phyloP scores from a whole-genome alignment of 2,329 filamentous ascomycete species.

The Aspergillus novoparasiticus region DNA sequence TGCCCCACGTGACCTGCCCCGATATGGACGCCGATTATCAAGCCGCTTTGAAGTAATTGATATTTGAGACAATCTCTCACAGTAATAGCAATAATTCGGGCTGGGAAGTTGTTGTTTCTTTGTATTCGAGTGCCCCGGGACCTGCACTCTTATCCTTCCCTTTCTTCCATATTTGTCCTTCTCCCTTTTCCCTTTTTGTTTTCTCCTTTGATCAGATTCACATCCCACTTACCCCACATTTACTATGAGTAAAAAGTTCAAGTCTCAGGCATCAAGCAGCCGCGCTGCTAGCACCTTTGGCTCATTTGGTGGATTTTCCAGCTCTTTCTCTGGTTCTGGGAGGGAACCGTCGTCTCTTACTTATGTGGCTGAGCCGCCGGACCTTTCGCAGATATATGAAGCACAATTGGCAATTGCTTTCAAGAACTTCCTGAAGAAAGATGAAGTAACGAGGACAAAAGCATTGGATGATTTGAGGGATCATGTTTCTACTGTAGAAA shows the following conservation, averaged over 20 bases:
- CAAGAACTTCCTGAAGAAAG: conserved; percentile 91
- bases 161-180: conserved; percentile 3
- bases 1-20: conserved; percentile 5
- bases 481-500: conserved; percentile 61
- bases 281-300: conserved; percentile 56
- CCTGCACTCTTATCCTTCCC: not conserved
- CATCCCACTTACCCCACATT: conserved; percentile 35
- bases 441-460: conserved; percentile 87
- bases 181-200: not conserved
- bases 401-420: conserved; percentile 84
- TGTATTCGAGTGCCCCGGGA: not conserved
- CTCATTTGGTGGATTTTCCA: conserved; percentile 46
- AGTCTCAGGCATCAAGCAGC: conserved; percentile 65
- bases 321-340: conserved; percentile 40
- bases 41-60: conserved; percentile 8
- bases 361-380: conserved; percentile 82
- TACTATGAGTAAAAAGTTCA: conserved; percentile 64
- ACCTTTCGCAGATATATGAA: conserved; percentile 75
- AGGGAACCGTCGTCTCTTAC: conserved; percentile 67
- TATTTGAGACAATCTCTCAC: not conserved
- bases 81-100: not conserved
- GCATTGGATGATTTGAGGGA: conserved; percentile 81
- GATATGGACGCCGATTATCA: conserved; percentile 32
- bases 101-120: not conserved
- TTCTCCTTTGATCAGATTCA: conserved; percentile 18